Base-by-base conservation (phyloP, 2,329 filamentous ascomycete species). In the Lomentospora prolificans region DNA sequence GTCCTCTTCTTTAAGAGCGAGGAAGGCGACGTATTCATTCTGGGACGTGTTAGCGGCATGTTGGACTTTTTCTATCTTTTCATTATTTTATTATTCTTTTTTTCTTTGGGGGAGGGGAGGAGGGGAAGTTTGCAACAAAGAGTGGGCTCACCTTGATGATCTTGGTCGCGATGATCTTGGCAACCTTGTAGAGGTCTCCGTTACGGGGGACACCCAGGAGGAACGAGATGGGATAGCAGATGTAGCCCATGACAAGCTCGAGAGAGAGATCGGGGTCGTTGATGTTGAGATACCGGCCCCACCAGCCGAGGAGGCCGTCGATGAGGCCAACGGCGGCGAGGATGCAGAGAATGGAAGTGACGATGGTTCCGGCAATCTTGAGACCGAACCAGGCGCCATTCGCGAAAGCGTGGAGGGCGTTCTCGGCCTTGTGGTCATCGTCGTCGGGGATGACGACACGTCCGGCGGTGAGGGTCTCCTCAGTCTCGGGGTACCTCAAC, bases 311-410 rank as follows among this genome's bases (percentile, higher is more conserved):
- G 6, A 95, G 75, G 53, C 84, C 89, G 64, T 95, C 87, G 64
- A 86, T 69, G 41, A 95, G 77, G 27, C 77, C 85, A 53, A 95
- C 78, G 30, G 90, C 75, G 17, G 87, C 87, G 60, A 95, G 85
- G 64, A 95, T 90, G 71, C 87, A 91, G 27, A 95, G 80, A n/a
- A 95, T 76, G 0, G 85, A 89, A 31, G 85, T 79, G 50, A 87
- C 65, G 57, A 95, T 92, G 80, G 90, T 92, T 59, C 86, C 88
- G 3, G 84, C 89, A 61, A 95, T 90, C 75, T 90, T 92, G 64
- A 95, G 77, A 66, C 89, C 90, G 8, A 94, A 76, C 87, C 88
- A 92, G 9, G 89, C 85, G 58, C 90, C 90, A 61, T 89, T 89
- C 60, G 89, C 84, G 64, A 95, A 91, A 1, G 90, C 89, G 67